Base-by-base conservation (phyloP, 1,139 yeast genomes). In the Protomyces inundatus region DNA sequence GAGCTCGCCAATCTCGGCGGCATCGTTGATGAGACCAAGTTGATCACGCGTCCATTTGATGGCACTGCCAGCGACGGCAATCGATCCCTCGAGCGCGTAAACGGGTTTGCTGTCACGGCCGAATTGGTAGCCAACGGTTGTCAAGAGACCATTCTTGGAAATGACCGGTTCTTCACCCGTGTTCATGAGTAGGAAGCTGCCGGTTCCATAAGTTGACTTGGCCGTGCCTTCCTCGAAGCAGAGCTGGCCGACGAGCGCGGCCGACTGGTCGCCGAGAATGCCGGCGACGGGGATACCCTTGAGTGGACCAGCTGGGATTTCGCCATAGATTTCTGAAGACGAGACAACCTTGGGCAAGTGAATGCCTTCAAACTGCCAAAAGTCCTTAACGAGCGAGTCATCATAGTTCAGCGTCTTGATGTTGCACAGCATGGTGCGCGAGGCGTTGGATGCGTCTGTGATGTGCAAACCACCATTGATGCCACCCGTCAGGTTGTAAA, bases 151-250 rank as follows among this genome's bases (percentile, higher is more conserved):
- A 73, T 88, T 85, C 52, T 82, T 80, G 51, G 91, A 84, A 57
- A 86, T 82, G 35, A 77, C 76, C 10, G 79, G 77, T 65, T 70
- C 70, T 56, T 79, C 75, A 64, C 98, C 98, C 2, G 96, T 89
- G 77, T 91, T 91, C 80, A 88, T 90, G 53, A 91, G 80, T 68
- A 91, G 76, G 81, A 91, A 91, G 75, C 96, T 90, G 68, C 98
- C 98, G 1, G 98, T 91, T 69, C 98, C 98, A 73, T 90, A 91
- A n/a, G 98, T 91, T 80, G 96, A 89, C 76, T 91, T 91, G 51
- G 97, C 97, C 62, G 87, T 84, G 65, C 97, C 97, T 39, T 84
- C 81, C 69, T 82, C 81, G 72, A 89, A 84, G 1, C 97, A 97
- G 75, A 89, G 77, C 76, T 91, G 97, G 40, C 98, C 98, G 60